A percentile compares a stretch with the other conserved stretches of the same genome.
phyloP scores from a whole-genome alignment of 805 yeast species.

The Saturnispora besseyi region DNA sequence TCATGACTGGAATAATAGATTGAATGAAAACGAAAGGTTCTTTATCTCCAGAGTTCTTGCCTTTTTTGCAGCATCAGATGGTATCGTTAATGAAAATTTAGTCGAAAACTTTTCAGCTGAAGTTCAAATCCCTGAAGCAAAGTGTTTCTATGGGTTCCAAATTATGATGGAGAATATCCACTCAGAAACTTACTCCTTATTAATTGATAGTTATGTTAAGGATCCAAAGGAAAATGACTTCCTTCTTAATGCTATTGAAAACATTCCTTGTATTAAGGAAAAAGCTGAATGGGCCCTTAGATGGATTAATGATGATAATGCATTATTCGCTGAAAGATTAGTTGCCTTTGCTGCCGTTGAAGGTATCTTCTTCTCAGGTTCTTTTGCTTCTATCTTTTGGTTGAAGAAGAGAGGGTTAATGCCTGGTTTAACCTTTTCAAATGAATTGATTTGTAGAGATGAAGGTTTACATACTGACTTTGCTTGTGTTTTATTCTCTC shows the following conservation, averaged over 20 bases:
- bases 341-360: conserved; percentile 99
- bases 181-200: conserved; percentile 90
- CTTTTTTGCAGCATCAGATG: conserved; percentile 97
- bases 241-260: conserved; percentile 91
- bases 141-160: conserved; percentile 98
- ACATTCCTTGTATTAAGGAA: conserved; percentile 91
- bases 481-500: conserved; percentile 91
- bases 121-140: conserved; percentile 95
- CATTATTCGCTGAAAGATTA: conserved; percentile 88
- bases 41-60: conserved; percentile 91
- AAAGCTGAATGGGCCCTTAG: conserved; percentile 99
- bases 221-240: conserved; percentile 89
- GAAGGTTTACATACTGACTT: conserved; percentile 99
- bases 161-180: conserved; percentile 99
- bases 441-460: conserved; percentile 95
- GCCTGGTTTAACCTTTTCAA: conserved; percentile 98
- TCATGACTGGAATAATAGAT: conserved; percentile 83
- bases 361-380: conserved; percentile 97
- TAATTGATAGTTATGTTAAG: conserved; percentile 91
- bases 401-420: conserved; percentile 96
- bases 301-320: conserved; percentile 87
- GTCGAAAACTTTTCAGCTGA: conserved; percentile 97
- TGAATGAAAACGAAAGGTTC: conserved; percentile 87
- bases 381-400: conserved; percentile 98
- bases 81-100: conserved; percentile 94